Evolutionary conservation across 805 yeast genomes (phyloP), one percentile per base, ranked within the genome.

Genomic region (Monosporozyma servazzii): DNA sequence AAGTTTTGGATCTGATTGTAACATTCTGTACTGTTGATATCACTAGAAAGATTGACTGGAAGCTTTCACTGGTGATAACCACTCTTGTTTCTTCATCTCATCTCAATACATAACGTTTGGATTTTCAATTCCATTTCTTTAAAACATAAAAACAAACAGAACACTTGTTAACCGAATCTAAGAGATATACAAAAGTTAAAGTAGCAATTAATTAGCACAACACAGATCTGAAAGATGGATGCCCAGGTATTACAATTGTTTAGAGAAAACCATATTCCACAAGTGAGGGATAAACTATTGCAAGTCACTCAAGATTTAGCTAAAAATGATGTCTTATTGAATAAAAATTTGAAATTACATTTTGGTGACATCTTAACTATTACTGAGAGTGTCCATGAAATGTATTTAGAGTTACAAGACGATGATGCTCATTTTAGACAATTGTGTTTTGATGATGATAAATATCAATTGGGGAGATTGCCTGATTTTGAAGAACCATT

Each of bases 381-480:
- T 7, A 64, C 67, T 2, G 56, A 56, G 43, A 53, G 53, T 6
- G 61, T 65, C 7, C 51, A 51, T 8, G 20, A 23, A 2, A 41
- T 66, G 45, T 50, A 54, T 42, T 49, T 41, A 31, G 48, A 51
- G 1, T 45, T 64, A 48, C 59, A 56, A 39, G 49, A 17, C 2
- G 53, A 56, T 2, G 68, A 66, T 42, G 45, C 51, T 2, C 52
- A 58, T 7, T 59, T 66, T 40, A 57, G 59, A 56, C 60, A 59
- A 4, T 52, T 66, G n/a, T 66, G 70, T 51, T 66, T 66, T 44
- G 54, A 62, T 45, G 70, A 66, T 52, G 55, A 57, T 17, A 10
- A 36, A 9, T 62, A 49, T 51, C 59, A 58, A 37, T 46, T 64
- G 20, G 54, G 52, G 13, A 61, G 57, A 46, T 30, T 63, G n/a